phyloP scores from a whole-genome alignment of 2,329 filamentous ascomycete species.

The Claviceps arundinis region DNA sequence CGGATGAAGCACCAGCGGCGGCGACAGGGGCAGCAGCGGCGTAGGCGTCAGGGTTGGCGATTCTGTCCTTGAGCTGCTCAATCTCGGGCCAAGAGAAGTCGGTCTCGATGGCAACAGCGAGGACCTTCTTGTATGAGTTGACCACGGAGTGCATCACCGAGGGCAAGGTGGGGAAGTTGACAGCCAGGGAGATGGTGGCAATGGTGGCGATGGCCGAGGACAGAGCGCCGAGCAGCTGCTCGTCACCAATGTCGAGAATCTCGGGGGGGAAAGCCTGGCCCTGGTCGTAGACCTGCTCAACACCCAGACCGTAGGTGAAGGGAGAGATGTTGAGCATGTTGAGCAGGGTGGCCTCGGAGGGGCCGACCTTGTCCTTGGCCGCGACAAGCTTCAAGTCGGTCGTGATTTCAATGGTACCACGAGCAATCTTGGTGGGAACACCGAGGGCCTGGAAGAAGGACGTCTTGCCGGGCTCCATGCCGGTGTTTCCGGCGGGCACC shows the following conservation, averaged over 20 bases:
- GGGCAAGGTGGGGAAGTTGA: slow-evolving; percentile 91
- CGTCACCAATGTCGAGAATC: slow-evolving; percentile 89
- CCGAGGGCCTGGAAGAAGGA: slow-evolving; percentile 99
- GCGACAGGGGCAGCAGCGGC: slow-evolving; percentile 65
- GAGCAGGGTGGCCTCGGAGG: slow-evolving; percentile 95
- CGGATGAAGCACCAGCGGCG: slow-evolving; percentile 29
- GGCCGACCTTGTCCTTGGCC: slow-evolving; percentile 84
- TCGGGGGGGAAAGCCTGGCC: slow-evolving; percentile 79
- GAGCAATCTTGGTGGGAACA: slow-evolving; percentile 99
- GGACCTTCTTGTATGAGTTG: slow-evolving; percentile 96
- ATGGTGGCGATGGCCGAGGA: slow-evolving; percentile 71
- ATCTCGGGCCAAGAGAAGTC: slow-evolving; percentile 93
- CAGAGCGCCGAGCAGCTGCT: slow-evolving; percentile 81
- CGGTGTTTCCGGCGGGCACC: slow-evolving; percentile 96
- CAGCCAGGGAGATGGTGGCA: slow-evolving; percentile 77
- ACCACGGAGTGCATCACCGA: slow-evolving; percentile 92
- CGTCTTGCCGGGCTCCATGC: slow-evolving; percentile 99
- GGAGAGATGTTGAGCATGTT: slow-evolving; percentile 99
- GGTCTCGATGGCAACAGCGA: slow-evolving; percentile 80
- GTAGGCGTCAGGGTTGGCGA: slow-evolving; percentile 96
- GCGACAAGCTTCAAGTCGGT: slow-evolving; percentile 96
- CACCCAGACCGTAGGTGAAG: slow-evolving; percentile 98
- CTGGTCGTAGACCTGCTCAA: slow-evolving; percentile 92
- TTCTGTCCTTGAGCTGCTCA: slow-evolving; percentile 97
- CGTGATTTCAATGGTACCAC: slow-evolving; percentile 99